A percentile compares a stretch with the other conserved stretches of the same genome.
Evolutionary conservation across 2,329 filamentous ascomycete species (phyloP).

Genomic region (Penicillium sp.): DNA sequence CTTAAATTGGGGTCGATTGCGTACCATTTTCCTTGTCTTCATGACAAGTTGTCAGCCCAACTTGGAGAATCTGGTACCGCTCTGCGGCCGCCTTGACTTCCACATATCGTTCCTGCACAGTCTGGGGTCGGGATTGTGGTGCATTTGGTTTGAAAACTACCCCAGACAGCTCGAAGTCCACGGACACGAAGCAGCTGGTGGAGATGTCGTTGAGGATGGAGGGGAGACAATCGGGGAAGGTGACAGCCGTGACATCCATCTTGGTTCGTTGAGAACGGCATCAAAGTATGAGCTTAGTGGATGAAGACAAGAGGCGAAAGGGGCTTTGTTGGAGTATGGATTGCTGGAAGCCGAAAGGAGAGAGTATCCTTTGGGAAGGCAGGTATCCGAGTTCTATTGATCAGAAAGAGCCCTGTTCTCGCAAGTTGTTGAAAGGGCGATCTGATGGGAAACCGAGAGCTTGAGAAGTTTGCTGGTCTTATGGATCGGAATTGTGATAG

Average conservation of each 20-base stretch:
- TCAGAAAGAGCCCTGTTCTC: neutral
- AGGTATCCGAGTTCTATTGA: neutral
- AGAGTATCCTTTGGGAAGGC: neutral
- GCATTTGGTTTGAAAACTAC: conserved; percentile 49
- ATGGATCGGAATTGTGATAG: neutral
- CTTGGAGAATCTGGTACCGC: conserved; percentile 62
- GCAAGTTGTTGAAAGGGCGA: neutral
- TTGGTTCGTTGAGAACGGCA: neutral
- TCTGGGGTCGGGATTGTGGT: conserved; percentile 44
- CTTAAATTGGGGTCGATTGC: conserved; percentile 31
- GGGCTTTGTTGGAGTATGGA: neutral
- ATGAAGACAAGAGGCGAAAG: neutral
- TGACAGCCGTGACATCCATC: conserved; percentile 58
- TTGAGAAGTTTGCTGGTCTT: neutral
- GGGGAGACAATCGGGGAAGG: conserved; percentile 53
- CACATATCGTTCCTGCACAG: conserved; percentile 59
- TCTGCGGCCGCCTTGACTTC: conserved; percentile 61
- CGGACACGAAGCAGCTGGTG: conserved; percentile 59
- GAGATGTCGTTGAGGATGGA: conserved; percentile 58
- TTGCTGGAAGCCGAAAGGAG: neutral
- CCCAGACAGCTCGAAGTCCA: conserved; percentile 67
- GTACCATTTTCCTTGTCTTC: conserved; percentile 49
- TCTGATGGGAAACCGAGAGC: neutral
- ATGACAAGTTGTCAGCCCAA: conserved; percentile 64
- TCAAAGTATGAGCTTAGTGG: neutral